Evolutionary conservation across 2,329 filamentous ascomycete species (phyloP).

Genomic region (Phyllachora maydis): DNA sequence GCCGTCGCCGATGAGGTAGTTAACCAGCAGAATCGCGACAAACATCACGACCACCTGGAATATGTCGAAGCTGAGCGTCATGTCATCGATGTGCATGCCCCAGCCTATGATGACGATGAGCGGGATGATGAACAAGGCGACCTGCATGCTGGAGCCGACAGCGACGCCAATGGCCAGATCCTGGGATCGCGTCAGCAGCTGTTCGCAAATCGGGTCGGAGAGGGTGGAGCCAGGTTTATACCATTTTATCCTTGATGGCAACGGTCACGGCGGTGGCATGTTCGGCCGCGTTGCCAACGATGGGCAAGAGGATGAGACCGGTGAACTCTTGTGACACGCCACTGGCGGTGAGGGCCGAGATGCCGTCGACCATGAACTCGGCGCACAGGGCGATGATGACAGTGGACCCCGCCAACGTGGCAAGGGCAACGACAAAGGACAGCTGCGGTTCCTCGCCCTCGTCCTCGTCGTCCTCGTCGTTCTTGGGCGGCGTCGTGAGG

Average conservation of each 20-base stretch:
- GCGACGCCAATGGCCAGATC: slow-evolving; percentile 65
- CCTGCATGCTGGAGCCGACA: slow-evolving; percentile 64
- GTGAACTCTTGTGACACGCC: slow-evolving; percentile 53
- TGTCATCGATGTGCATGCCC: slow-evolving; percentile 48
- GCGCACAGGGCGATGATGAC: slow-evolving; percentile 65
- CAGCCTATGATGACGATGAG: slow-evolving; percentile 60
- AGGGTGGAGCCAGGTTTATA: no score
- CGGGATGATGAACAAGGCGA: slow-evolving; percentile 59
- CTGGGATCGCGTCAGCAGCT: no score
- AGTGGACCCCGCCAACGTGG: slow-evolving; percentile 52
- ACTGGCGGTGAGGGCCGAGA: slow-evolving; percentile 44
- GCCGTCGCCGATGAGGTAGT: slow-evolving; percentile 69
- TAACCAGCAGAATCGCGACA: slow-evolving; percentile 65
- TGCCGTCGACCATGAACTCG: slow-evolving; percentile 58
- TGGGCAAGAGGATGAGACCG: slow-evolving; percentile 60
- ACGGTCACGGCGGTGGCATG: slow-evolving; percentile 63
- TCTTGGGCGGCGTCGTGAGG: slow-evolving; percentile 19
- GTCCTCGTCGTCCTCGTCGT: slow-evolving; percentile 36
- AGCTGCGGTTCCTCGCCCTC: slow-evolving; percentile 59
- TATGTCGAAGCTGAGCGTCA: slow-evolving; percentile 70
- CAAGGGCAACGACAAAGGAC: slow-evolving; percentile 48
- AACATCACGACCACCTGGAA: slow-evolving; percentile 81
- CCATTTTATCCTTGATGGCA: slow-evolving; percentile 70
- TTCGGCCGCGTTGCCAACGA: no score
- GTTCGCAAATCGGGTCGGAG: no score